These are phyloP conservation scores for Chenopodium berlandieri DNA, from an alignment of 148 eudicot genomes.

Conservation along the genomic window DNA sequence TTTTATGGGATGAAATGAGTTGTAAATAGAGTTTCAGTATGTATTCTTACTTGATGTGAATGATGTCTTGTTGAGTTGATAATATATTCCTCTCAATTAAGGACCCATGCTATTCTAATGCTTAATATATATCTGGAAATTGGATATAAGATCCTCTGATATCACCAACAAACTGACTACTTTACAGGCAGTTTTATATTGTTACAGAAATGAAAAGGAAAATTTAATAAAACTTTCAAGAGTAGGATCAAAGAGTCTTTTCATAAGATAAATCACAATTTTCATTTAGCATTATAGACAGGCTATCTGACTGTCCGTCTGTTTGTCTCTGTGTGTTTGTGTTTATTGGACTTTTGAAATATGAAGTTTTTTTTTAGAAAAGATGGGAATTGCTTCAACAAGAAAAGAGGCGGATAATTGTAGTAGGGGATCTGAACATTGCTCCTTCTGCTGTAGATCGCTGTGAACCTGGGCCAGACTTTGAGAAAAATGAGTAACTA, in stretches of 20 bases:
- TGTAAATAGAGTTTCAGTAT: neutral
- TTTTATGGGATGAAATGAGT: neutral
- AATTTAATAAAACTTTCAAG: no score
- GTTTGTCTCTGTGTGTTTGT: neutral
- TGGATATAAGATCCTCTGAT: no score
- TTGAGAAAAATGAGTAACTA: constrained; percentile 84
- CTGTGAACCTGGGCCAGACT: constrained; percentile 88
- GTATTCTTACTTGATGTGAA: neutral
- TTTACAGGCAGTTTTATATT: no score
- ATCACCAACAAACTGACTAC: no score
- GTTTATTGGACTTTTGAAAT: constrained; percentile 21
- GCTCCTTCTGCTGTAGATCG: constrained; percentile 89
- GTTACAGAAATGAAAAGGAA: no score
- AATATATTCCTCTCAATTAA: neutral
- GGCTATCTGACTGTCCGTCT: no score
- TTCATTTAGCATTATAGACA: no score
- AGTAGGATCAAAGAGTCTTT: no score
- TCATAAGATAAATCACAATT: no score
- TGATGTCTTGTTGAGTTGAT: neutral
- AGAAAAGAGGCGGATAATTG: constrained; percentile 66
- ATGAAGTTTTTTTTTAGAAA: constrained; percentile 56
- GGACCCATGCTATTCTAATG: neutral
- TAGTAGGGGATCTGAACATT: constrained; percentile 94
- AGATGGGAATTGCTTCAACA: constrained; percentile 78
- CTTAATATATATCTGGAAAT: no score